Evolutionary conservation across 495 filamentous ascomycete genomes (phyloP), one percentile per base, ranked within the genome.

Genomic region (Penicillium goetzii): DNA sequence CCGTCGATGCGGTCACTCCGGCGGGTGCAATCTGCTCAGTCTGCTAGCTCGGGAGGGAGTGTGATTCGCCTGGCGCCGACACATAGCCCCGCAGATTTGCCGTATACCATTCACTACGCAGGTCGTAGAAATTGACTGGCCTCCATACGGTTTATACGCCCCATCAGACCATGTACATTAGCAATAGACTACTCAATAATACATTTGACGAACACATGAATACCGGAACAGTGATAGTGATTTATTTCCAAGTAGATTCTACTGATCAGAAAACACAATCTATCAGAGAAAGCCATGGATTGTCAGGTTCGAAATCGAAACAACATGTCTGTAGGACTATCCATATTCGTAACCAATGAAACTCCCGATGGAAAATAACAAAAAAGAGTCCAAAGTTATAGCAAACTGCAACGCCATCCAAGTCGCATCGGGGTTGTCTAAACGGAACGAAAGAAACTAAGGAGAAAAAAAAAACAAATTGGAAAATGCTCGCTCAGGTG

Each of bases 21-120:
- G 7, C 76, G 68, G 49, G 61, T 76, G 47, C 68, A 62, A 32
- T 83, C 79, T n/a, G 68, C 67, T 36, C 68, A 70, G 32, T 80
- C 79, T 38, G 72, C 70, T 26, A 71, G 72, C 58, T 80, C 78
- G 9, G 78, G 68, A 19, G 76, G 78, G 19, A 83, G 80, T 67
- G 78, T 83, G 17, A 82, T 84, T 67, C 73, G 76, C n/a, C 58
- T 83, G 49, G 67, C 70, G n/a, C 78, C 78, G 53, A 69, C 76
- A 17, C 70, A 63, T 30, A 69, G 64, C 36, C 71, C 72, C 51
- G 68, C 71, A 49, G 81, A 82, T 67, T 58, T 84, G 58, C 82
- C 81, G 15, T 83, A 83, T 64, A 74, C 69, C 15, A 75, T 82
- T 57, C 62, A 76, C 63, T 56, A 67, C 59, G 70, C 62, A 56